Evolutionary conservation across 2,329 filamentous ascomycete species (phyloP).

Genomic region (Colletotrichum sp.): DNA sequence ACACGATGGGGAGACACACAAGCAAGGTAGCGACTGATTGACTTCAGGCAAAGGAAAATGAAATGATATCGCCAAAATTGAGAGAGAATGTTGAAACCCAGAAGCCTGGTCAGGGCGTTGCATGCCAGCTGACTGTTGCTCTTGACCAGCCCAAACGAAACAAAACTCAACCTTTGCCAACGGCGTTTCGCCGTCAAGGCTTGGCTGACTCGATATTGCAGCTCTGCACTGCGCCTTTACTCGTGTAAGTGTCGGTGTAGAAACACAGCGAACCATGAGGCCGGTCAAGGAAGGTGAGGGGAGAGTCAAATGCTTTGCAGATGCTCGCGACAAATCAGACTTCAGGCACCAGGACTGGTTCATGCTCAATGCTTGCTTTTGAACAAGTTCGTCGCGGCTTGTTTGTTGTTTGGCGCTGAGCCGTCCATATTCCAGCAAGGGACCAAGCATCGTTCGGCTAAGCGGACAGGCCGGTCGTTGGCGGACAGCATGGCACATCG

Average conservation of each 20-base stretch:
- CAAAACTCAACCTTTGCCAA: neutral
- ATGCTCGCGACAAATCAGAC: neutral
- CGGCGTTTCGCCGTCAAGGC: neutral
- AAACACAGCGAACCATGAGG: neutral
- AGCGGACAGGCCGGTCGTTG: neutral
- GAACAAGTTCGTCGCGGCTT: neutral
- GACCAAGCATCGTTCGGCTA: neutral
- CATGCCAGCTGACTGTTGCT: neutral
- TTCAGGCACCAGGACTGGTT: neutral
- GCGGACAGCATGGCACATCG: neutral
- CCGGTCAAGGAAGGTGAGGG: neutral
- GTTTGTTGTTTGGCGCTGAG: neutral
- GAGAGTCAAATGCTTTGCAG: neutral
- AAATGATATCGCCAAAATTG: neutral
- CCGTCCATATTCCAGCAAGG: neutral
- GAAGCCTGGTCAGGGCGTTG: no score
- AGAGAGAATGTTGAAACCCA: neutral
- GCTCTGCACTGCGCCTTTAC: neutral
- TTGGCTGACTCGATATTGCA: constrained; percentile 5
- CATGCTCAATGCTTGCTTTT: neutral
- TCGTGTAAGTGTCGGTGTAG: constrained; percentile 13
- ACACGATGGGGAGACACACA: neutral
- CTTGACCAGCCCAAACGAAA: neutral
- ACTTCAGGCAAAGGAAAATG: neutral
- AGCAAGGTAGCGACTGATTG: neutral